These are phyloP conservation scores for Eudorina sp. DNA, from an alignment of 139 green algal genomes.

Conservation along the genomic window DNA sequence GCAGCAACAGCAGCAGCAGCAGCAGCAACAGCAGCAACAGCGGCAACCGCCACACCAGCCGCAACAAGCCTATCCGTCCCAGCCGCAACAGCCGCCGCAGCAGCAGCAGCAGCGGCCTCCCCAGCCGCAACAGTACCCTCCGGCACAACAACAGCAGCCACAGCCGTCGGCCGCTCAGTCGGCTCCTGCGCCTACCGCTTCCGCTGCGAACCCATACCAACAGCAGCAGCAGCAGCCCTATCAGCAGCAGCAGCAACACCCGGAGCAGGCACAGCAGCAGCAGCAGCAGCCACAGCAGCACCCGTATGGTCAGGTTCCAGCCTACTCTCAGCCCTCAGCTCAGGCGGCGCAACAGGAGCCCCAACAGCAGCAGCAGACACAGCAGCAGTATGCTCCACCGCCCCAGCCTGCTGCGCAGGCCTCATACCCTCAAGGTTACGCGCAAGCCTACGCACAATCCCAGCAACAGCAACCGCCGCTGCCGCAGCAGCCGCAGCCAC, in stretches of 20 bases:
- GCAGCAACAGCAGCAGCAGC: not conserved
- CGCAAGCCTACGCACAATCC: no score
- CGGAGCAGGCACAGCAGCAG: not conserved
- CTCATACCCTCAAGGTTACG: no score
- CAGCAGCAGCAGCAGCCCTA: not conserved
- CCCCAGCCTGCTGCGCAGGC: no score
- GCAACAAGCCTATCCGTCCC: no score
- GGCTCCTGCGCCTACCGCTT: no score
- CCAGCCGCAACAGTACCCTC: constrained; percentile 7
- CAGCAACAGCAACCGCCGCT: not conserved
- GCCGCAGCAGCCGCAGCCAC: no score
- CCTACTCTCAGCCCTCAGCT: not conserved
- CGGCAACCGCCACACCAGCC: not conserved
- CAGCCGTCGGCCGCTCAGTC: no score
- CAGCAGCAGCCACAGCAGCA: not conserved
- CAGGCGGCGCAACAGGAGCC: no score
- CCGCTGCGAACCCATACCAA: no score
- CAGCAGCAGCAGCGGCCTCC: not conserved
- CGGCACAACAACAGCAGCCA: not conserved
- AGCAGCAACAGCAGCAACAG: constrained; percentile 9
- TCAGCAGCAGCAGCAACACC: not conserved
- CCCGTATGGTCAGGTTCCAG: not conserved
- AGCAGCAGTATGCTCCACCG: not conserved
- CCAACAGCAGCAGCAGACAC: not conserved
- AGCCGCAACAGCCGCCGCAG: not conserved